These are phyloP conservation scores for Trichomonascus vanleenenianus DNA, from an alignment of 805 yeast species.

Conservation along the genomic window DNA sequence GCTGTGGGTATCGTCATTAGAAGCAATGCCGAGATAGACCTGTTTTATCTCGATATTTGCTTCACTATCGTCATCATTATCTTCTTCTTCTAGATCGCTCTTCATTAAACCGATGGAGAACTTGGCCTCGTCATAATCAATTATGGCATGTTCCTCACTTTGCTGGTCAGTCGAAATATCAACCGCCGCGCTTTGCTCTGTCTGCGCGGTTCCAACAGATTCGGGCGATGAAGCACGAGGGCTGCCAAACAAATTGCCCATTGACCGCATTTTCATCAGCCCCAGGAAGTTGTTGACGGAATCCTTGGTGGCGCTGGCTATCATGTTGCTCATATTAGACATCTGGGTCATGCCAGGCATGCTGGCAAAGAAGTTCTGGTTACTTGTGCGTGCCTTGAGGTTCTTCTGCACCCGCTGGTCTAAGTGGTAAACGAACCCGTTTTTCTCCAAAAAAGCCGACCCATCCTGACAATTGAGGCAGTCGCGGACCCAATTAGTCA, in stretches of 20 bases:
- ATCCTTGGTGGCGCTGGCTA: conserved; percentile 9
- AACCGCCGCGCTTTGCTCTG: too few species aligned
- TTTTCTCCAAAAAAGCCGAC: conserved; percentile 14
- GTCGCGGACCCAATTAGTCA: conserved; percentile 19
- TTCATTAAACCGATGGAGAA: background rate
- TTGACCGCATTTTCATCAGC: conserved; percentile 6
- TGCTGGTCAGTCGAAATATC: too few species aligned
- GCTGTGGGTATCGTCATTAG: conserved; percentile 7
- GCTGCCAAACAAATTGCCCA: background rate
- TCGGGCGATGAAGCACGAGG: too few species aligned
- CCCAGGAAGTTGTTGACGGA: conserved; percentile 11
- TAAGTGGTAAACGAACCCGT: conserved; percentile 19
- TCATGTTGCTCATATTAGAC: background rate
- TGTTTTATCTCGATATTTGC: background rate
- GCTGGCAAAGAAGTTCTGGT: conserved; percentile 2
- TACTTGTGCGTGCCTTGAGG: background rate
- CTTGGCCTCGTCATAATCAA: background rate
- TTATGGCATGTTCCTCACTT: too few species aligned
- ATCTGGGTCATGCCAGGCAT: conserved; percentile 1
- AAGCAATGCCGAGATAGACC: background rate
- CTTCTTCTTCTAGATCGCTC: background rate
- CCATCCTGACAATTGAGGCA: conserved; percentile 16
- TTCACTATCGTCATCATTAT: background rate
- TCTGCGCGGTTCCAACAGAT: too few species aligned
- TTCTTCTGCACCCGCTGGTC: background rate